Base-by-base conservation (phyloP, 176 grass and related monocot genomes). In the Eleusine coracana region DNA sequence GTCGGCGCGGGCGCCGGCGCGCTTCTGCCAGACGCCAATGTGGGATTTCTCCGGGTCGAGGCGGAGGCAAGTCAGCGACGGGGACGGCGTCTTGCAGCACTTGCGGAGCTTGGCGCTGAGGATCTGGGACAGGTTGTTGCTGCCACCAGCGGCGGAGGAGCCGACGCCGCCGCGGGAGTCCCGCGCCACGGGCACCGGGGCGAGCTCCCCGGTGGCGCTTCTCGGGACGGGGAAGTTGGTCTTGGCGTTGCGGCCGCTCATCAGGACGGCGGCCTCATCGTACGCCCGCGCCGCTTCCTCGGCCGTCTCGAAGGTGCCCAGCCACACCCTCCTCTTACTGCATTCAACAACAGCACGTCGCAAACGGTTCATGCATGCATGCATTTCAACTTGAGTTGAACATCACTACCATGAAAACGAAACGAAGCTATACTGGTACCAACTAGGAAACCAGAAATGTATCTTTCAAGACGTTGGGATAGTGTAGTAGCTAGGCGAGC, bases 21-120 rank as follows among this genome's bases (percentile, higher is more conserved):
- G 91, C 83, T 99, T 99, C 91, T 99, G 97, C 97, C 97, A 99
- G 25, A 99, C 93, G 64, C 97, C 97, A 79, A 99, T 96, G 87
- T 99, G 93, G 75, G 97, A 99, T 71, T 94, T 99, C 80, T 99
- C 97, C 11, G 89, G 85, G 93, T 99, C 97, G 46, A 99, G 93
- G 71, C 97, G 88, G 51, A 99, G 93, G 91, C 97, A 99, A 50
- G 97, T 99, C 70, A 99, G 93, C 25, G 97, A 99, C 14, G 97
- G 93, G 7, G 93, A 95, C 2, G 97, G 97, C 14, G 93, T 87
- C 85, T 91, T 94, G 91, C 93, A 99, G 79, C 97, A 94, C 78
- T 92, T 94, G 74, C 97, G 93, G 44, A 99, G 92, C 80, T 99
- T 99, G 74, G 97, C 97, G 54, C 93, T 96, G 69, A 99, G 97